phyloP scores from a whole-genome alignment of 257 asterid species.

The Thymus mandschuricus region DNA sequence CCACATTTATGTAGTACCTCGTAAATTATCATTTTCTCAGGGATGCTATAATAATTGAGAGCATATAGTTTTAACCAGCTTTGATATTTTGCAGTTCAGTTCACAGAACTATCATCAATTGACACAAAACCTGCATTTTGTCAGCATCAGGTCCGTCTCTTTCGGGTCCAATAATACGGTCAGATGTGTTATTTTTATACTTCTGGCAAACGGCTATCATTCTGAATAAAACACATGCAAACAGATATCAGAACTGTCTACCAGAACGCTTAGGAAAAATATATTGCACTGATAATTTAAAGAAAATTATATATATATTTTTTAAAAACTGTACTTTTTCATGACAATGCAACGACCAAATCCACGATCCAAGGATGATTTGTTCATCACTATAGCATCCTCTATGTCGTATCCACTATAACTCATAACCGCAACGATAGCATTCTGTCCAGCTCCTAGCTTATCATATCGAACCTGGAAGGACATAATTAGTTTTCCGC shows the following conservation, averaged over 20 bases:
- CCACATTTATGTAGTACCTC: background rate
- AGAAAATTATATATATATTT: conserved; percentile 25
- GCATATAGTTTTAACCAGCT: background rate
- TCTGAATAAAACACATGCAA: conserved; percentile 46
- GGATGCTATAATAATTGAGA: background rate
- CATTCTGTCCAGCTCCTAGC: conserved; percentile 98
- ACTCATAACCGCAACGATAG: conserved; percentile 98
- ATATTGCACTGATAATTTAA: background rate
- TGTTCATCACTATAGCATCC: conserved; percentile 99
- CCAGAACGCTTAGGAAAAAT: background rate
- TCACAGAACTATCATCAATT: conserved; percentile 21
- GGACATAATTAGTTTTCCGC: conserved; percentile 22
- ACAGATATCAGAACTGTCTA: conserved; percentile 11
- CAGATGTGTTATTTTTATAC: conserved; percentile 61
- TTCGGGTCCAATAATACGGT: conserved; percentile 68
- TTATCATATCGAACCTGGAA: conserved; percentile 81
- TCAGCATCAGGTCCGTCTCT: conserved; percentile 59
- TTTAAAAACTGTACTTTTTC: conserved; percentile 60
- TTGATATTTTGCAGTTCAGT: conserved; percentile 10
- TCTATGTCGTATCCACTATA: conserved; percentile 98
- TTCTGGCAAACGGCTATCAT: conserved; percentile 58
- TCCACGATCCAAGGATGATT: conserved; percentile 97
- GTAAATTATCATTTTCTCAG: background rate
- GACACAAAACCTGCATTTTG: conserved; percentile 65
- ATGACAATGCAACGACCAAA: conserved; percentile 97